phyloP scores from a whole-genome alignment of 441 rosid genomes.

The Populus hybrid region DNA sequence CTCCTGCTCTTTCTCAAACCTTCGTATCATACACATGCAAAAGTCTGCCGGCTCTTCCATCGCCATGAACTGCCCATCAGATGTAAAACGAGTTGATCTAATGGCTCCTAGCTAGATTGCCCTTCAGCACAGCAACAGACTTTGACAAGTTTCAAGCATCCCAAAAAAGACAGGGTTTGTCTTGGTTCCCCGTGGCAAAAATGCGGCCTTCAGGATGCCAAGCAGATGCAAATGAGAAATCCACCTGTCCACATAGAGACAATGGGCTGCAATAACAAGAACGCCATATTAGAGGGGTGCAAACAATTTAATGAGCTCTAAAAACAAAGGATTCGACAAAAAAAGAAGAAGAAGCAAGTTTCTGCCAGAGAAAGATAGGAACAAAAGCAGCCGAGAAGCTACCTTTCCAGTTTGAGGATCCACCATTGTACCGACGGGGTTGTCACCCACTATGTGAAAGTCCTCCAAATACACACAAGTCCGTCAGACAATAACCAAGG shows the following conservation, averaged over 20 bases:
- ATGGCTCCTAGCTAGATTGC: slow-evolving; percentile 31
- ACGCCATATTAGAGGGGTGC: slow-evolving; percentile 3
- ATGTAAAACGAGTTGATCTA: no score
- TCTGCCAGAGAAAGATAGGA: no score
- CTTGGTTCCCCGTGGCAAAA: slow-evolving; percentile 65
- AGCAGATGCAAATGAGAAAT: slow-evolving; percentile 61
- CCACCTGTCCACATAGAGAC: slow-evolving; percentile 44
- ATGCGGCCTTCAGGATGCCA: slow-evolving; percentile 55
- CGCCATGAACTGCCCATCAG: slow-evolving; percentile 43
- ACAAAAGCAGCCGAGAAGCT: neutral
- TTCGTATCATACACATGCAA: slow-evolving; percentile 46
- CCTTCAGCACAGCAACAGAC: slow-evolving; percentile 52
- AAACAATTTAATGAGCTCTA: neutral
- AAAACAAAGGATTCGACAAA: slow-evolving; percentile 5
- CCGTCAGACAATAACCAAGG: no score
- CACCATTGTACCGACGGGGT: slow-evolving; percentile 61
- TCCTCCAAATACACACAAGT: no score
- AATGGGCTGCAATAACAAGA: slow-evolving; percentile 30
- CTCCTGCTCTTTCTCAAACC: slow-evolving; percentile 54
- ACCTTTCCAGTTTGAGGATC: slow-evolving; percentile 78
- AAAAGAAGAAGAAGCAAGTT: no score
- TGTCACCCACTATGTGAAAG: slow-evolving; percentile 60
- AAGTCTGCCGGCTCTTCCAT: slow-evolving; percentile 62
- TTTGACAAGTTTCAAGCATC: slow-evolving; percentile 47
- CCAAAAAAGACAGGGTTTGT: slow-evolving; percentile 57